Conservation (phyloP, 768 basidiomycete genomes). For the Holtermannia corniformis region DNA sequence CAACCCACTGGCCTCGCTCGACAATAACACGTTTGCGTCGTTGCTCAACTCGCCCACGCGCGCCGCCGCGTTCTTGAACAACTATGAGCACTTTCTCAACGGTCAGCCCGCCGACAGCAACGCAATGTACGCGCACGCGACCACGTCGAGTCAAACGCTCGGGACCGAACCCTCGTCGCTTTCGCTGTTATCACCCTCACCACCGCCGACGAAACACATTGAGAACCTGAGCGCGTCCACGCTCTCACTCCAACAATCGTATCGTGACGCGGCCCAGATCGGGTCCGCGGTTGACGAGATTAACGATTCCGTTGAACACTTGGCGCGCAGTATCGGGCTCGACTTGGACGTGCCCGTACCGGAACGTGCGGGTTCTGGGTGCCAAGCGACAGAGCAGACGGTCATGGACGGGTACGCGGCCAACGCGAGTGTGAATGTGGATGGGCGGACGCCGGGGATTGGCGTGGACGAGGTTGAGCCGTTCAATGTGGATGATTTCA, state of each 20-base stretch:
- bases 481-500: constrained; percentile 33
- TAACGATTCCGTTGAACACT: constrained; percentile 57
- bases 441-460: neutral
- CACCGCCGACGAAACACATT: constrained; percentile 9
- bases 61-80: neutral
- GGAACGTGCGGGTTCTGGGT: neutral
- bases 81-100: neutral
- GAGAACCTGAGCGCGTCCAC: constrained; percentile 39
- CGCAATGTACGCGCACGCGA: constrained; percentile 18
- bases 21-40: neutral
- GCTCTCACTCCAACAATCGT: constrained; percentile 50
- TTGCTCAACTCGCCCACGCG: neutral
- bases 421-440: neutral
- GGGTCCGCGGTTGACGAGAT: constrained; percentile 64
- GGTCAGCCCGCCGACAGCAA: neutral
- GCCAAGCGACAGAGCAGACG: neutral
- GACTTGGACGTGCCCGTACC: constrained; percentile 44
- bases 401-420: neutral
- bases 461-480: neutral
- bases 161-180: neutral
- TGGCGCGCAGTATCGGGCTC: constrained; percentile 63
- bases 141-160: neutral
- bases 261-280: constrained; percentile 56
- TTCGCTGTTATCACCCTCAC: constrained; percentile 28
- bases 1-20: neutral